Percentiles rank a stretch among this genome's conserved stretches.
Conservation (phyloP, 1,284 basidiomycete genomes). For the Ustilago nuda region DNA sequence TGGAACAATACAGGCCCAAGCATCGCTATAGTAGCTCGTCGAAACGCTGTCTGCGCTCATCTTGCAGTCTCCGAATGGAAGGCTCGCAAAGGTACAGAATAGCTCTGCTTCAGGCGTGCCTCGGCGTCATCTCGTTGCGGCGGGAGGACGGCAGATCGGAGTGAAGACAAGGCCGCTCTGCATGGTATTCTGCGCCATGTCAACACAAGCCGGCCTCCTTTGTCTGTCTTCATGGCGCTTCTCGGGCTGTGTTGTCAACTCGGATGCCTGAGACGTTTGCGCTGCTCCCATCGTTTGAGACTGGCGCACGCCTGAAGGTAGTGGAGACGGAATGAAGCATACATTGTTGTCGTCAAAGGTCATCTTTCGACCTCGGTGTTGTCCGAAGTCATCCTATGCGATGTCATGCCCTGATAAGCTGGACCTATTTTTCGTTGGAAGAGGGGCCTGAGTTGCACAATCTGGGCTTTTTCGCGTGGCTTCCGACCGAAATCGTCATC, state of each 20-base stretch:
- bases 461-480: not conserved
- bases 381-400: not conserved
- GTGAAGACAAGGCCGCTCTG: not conserved
- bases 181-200: not conserved
- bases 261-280: not conserved
- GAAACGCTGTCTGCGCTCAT: slow-evolving; percentile 1
- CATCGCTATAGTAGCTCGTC: not conserved
- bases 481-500: not conserved
- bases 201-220: not conserved
- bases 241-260: not conserved
- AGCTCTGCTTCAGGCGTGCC: not conserved
- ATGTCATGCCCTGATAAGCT: no score
- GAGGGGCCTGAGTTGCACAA: not conserved
- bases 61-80: not conserved
- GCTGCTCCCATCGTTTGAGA: not conserved
- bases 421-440: not conserved
- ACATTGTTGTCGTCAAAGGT: not conserved
- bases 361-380: not conserved
- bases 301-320: not conserved
- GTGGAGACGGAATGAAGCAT: not conserved
- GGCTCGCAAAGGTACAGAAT: not conserved
- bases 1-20: no score
- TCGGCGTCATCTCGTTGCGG: slow-evolving; percentile 1
- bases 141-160: not conserved
- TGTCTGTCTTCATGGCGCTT: slow-evolving; percentile 1